A percentile compares a stretch with the other conserved stretches of the same genome.
Conservation (phyloP, 805 yeast species). For the Saccharomycopsis babjevae region DNA sequence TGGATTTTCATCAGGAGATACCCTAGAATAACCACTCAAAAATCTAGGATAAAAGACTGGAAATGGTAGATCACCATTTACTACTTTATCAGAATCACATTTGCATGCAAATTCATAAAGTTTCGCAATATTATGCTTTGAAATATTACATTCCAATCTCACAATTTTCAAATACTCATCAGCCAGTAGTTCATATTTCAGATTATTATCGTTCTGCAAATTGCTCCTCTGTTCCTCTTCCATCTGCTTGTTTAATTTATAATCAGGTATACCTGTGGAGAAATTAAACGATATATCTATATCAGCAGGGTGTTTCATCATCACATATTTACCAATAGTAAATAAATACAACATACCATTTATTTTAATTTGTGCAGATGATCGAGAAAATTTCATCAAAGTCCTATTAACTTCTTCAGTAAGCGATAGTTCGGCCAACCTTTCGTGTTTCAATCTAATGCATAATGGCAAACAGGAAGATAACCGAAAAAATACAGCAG, state of each 20-base stretch:
- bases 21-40: neutral
- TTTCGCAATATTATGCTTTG: neutral
- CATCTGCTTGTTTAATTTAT: neutral
- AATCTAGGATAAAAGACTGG: neutral
- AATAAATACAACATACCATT: conserved; percentile 54
- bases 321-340: conserved; percentile 18
- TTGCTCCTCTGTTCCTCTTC: neutral
- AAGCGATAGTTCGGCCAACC: conserved; percentile 36
- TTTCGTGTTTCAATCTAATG: conserved; percentile 42
- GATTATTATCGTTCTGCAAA: neutral
- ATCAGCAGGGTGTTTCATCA: neutral
- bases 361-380: conserved; percentile 53
- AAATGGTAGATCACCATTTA: neutral
- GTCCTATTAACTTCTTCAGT: conserved; percentile 38
- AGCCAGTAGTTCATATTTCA: neutral
- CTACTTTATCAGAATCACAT: neutral
- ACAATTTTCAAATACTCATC: neutral
- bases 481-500: conserved; percentile 27
- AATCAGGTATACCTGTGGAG: neutral
- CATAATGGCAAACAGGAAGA: conserved; percentile 37
- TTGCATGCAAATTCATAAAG: neutral
- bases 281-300: neutral
- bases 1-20: neutral
- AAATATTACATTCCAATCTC: neutral
- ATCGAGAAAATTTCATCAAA: conserved; percentile 41